Evolutionary conservation across 2,329 filamentous ascomycete species (phyloP), one percentile per base, ranked within the genome.

Genomic region (Raffaelea deltoideospora): DNA sequence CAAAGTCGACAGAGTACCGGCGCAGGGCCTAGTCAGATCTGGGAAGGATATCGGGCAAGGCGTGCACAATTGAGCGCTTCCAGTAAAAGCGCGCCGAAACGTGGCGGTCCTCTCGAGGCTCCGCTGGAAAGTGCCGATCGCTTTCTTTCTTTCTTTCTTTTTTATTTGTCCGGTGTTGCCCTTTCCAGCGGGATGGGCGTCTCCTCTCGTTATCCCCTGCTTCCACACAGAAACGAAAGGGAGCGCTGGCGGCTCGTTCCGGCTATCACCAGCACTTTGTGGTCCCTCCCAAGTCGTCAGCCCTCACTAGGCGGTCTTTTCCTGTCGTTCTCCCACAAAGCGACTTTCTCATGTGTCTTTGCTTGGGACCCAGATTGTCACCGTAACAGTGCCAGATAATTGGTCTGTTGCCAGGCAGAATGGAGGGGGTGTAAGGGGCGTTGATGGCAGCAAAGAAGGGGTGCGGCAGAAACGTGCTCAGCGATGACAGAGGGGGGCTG

Each of bases 381-480:
- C n/a, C n/a, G n/a, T n/a, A n/a, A n/a, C n/a, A n/a, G n/a, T n/a
- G n/a, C n/a, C n/a, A 30, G 15, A 30, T 18, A 15, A 4, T 30
- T 30, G n/a, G n/a, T n/a, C n/a, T n/a, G n/a, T n/a, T n/a, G n/a
- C n/a, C n/a, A n/a, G n/a, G n/a, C n/a, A n/a, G n/a, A n/a, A n/a
- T n/a, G n/a, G n/a, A n/a, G n/a, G n/a, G n/a, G n/a, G n/a, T n/a
- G n/a, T n/a, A n/a, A n/a, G n/a, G n/a, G n/a, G n/a, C n/a, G n/a
- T n/a, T n/a, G n/a, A n/a, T n/a, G n/a, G n/a, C n/a, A 34, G 32
- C 18, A 20, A 26, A 6, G 4, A 11, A 26, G 3, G 19, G 21
- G 20, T 10, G 22, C 21, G 13, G 20, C 28, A 31, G 34, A 37
- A 37, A 31, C 34, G 29, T 37, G 34, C 27, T 31, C 34, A 37